Base-by-base conservation (phyloP, 2,329 filamentous ascomycete species). In the Sporothrix sp. region DNA sequence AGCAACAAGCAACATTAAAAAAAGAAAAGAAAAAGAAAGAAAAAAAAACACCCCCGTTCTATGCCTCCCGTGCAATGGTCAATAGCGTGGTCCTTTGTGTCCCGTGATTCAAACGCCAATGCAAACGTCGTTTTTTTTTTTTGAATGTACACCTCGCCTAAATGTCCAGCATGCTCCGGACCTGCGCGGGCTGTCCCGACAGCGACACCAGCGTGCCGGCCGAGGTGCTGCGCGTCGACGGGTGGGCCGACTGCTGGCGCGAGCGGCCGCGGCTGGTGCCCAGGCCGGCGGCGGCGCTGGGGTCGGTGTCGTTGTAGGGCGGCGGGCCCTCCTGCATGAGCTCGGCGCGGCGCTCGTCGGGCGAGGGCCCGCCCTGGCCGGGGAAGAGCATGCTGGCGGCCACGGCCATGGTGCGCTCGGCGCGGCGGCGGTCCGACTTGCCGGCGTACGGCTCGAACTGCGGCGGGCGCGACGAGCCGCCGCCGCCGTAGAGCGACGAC, bases 141-240 rank as follows among this genome's bases (percentile, higher is more conserved):
- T n/a, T n/a, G n/a, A n/a, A n/a, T n/a, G n/a, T n/a, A n/a, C n/a
- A n/a, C n/a, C n/a, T n/a, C n/a, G n/a, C n/a, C n/a, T n/a, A 80
- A 13, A 80, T 59, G 58, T 81, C 77, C 57, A 81, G 57, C 77
- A 81, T 81, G 59, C 77, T 80, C 58, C 66, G 68, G 6, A 79
- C 64, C 58, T 76, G 71, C 59, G 78, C 74, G n/a, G 75, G 74
- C 49, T 69, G 70, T n/a, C 62, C 66, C 7, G 61, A 66, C 11
- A 72, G 63, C 5, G 74, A 78, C 40, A 68, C 62, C n/a, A 63
- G 65, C 32, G 75, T 75, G 40, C 63, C 68, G 1, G 67, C 65
- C 55, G 74, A 77, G 37, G 66, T 62, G 48, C 70, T 73, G 40
- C 74, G 66, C 27, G 65, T 66, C 10, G 61, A 64, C 3, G 62